Conservation (phyloP, 108 stramenopile genomes). For the Fragilaria crotonensis region DNA sequence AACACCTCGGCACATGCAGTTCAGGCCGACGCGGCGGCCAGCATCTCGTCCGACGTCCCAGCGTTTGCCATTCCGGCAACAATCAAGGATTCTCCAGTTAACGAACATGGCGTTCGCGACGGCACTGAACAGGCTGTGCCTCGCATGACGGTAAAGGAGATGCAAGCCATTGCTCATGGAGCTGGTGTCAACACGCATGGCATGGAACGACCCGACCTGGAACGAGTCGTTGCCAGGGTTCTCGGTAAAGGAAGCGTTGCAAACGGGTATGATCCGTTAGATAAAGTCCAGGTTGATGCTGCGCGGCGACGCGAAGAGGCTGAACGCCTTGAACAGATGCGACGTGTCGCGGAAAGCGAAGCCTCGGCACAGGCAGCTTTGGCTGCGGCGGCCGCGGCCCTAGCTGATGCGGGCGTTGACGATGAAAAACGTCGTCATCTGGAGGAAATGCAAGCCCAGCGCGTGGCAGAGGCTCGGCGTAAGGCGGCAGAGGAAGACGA, state of each 20-base stretch:
- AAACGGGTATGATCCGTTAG: background rate
- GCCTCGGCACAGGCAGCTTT: background rate
- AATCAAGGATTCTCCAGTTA: background rate
- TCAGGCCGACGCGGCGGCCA: constrained; percentile 2
- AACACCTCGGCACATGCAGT: constrained; percentile 1
- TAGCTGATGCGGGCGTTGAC: constrained; percentile 4
- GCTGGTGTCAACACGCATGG: constrained; percentile 70
- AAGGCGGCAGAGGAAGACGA: constrained; percentile 7
- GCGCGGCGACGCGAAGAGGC: background rate
- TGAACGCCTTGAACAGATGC: background rate
- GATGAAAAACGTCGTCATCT: constrained; percentile 9
- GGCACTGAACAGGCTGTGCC: constrained; percentile 4
- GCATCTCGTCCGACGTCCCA: background rate
- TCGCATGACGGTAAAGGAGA: constrained; percentile 57
- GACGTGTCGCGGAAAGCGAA: constrained; percentile 2
- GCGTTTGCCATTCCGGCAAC: background rate
- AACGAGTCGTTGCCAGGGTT: constrained; percentile 39
- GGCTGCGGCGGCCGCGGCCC: background rate
- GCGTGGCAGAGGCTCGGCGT: constrained; percentile 10
- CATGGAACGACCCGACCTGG: constrained; percentile 79
- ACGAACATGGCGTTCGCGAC: background rate
- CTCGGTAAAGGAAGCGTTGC: background rate
- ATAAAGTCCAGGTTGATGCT: background rate
- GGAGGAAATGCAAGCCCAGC: constrained; percentile 35
- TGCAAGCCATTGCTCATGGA: constrained; percentile 77